Evolutionary conservation across 345 rosid genomes (phyloP).

Genomic region (Eucalyptus viminalis): DNA sequence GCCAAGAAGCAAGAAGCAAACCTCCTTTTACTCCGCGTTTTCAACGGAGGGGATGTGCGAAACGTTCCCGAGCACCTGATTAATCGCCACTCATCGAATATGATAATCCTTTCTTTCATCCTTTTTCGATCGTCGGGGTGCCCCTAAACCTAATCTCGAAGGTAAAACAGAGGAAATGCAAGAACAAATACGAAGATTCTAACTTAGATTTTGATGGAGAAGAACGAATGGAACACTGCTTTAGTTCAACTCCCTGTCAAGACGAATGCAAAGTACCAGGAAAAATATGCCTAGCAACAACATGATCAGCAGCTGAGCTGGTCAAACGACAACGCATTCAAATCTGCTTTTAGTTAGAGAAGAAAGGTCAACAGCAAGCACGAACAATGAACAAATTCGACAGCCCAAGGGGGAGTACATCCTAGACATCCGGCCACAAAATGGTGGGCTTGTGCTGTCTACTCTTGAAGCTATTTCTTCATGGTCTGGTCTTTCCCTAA

Average conservation of each 20-base stretch:
- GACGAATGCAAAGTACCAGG: neutral
- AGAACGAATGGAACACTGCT: neutral
- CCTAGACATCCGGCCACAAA: neutral
- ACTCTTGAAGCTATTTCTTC: neutral
- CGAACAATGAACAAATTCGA: neutral
- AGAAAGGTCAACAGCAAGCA: neutral
- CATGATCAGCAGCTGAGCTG: neutral
- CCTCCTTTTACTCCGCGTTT: neutral
- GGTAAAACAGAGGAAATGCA: neutral
- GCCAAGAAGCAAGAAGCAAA: neutral
- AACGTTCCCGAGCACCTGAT: neutral
- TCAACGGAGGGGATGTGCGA: neutral
- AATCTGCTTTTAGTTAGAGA: neutral
- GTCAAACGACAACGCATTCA: neutral
- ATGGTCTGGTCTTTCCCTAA: neutral
- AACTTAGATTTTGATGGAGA: neutral
- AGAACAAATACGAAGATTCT: neutral
- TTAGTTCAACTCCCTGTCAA: neutral
- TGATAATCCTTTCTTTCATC: neutral
- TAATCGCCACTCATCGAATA: neutral
- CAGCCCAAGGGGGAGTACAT: neutral
- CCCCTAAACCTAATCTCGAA: neutral
- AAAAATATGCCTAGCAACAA: neutral
- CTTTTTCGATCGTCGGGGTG: neutral
- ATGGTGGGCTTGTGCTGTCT: neutral